Conservation (phyloP, 2,329 filamentous ascomycete genomes). For the Fusarium solani-melongenae region DNA sequence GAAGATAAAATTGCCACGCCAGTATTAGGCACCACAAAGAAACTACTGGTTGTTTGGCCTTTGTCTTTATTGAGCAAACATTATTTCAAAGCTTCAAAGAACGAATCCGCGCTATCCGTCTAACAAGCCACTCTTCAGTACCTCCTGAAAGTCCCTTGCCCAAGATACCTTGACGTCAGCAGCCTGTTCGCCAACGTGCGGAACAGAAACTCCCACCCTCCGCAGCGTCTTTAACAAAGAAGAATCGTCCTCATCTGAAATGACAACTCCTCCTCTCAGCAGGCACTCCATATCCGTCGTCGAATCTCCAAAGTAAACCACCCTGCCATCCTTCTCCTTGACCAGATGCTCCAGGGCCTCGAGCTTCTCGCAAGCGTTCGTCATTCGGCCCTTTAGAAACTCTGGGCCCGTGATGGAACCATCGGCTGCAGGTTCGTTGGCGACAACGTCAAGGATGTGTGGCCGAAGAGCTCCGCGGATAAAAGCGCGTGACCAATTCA, state of each 20-base stretch:
- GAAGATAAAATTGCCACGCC: not conserved
- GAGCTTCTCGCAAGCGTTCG: constrained; percentile 60
- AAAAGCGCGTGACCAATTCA: constrained; percentile 63
- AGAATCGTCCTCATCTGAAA: constrained; percentile 53
- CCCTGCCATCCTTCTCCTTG: constrained; percentile 29
- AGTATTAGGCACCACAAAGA: not conserved
- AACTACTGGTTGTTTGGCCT: not conserved
- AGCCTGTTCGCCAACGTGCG: constrained; percentile 47
- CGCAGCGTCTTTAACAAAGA: constrained; percentile 51
- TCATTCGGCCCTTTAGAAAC: constrained; percentile 40
- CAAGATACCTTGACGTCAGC: constrained; percentile 47
- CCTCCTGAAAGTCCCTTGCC: constrained; percentile 58
- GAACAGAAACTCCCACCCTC: constrained; percentile 52
- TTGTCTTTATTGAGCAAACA: not conserved
- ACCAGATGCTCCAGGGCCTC: constrained; percentile 50
- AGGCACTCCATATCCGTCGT: constrained; percentile 67
- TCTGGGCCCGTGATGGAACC: constrained; percentile 57
- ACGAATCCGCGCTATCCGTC: not conserved
- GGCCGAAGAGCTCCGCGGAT: constrained; percentile 57
- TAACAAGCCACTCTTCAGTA: constrained; percentile 48
- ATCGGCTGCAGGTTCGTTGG: constrained; percentile 55
- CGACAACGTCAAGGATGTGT: constrained; percentile 50
- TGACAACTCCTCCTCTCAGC: constrained; percentile 58
- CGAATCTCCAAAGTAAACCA: constrained; percentile 70
- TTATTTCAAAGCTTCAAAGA: not conserved